Conservation (phyloP, 257 asterid species). For the Lithospermum erythrorhizon region DNA sequence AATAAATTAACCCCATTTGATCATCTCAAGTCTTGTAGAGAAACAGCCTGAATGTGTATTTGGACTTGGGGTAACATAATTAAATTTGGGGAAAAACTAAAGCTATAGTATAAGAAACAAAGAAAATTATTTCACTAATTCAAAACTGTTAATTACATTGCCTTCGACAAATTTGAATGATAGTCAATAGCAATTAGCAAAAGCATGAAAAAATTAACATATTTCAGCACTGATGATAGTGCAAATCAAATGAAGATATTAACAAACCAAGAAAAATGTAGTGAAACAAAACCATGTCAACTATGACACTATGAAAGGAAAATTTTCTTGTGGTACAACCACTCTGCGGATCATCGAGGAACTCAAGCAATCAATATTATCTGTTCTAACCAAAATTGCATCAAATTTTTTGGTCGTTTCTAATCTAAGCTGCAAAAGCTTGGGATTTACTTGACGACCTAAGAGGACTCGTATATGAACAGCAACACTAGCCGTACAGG, state of each 20-base stretch:
- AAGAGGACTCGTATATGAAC: not conserved
- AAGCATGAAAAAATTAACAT: too few relatives aligned
- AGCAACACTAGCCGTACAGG: not conserved
- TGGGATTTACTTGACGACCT: not conserved
- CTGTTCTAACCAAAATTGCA: not conserved
- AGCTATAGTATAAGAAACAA: too few relatives aligned
- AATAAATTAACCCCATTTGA: too few relatives aligned
- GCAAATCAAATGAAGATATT: constrained; percentile 9
- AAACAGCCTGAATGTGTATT: too few relatives aligned
- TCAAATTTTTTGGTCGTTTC: not conserved
- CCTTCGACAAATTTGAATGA: not conserved
- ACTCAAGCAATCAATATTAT: not conserved
- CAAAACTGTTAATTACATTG: not conserved
- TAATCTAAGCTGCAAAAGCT: not conserved
- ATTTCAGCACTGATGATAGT: not conserved
- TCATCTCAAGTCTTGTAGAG: too few relatives aligned
- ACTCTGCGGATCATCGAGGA: not conserved
- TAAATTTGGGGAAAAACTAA: too few relatives aligned
- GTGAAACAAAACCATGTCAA: not conserved
- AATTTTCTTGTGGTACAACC: not conserved
- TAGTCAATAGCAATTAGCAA: not conserved
- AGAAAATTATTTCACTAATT: too few relatives aligned
- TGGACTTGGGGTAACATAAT: too few relatives aligned
- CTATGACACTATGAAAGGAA: not conserved
- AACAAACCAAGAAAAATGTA: not conserved